phyloP scores from a whole-genome alignment of 129 eudicot species.

The Helichrysum umbraculigerum region DNA sequence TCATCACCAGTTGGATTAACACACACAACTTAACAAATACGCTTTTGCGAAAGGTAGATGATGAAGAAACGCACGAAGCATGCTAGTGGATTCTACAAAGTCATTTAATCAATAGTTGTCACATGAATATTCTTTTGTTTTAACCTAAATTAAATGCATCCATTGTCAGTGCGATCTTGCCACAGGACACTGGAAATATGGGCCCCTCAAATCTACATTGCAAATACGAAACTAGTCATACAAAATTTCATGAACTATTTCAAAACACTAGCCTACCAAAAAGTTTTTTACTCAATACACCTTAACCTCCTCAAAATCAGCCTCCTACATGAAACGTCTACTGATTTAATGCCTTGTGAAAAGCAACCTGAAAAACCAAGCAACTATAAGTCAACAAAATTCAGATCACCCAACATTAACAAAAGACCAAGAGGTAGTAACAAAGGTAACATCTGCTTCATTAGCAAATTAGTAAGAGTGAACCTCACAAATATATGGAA shows the following conservation, averaged over 20 bases:
- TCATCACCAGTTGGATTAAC: neutral
- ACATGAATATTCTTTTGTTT: neutral
- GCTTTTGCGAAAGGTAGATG: neutral
- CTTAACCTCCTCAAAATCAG: neutral
- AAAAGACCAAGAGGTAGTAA: neutral
- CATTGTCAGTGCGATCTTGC: neutral
- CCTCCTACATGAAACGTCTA: slow-evolving; percentile 12
- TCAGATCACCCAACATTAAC: neutral
- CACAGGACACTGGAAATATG: neutral
- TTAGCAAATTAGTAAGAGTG: neutral
- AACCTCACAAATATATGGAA: neutral
- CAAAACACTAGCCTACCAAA: slow-evolving; percentile 3
- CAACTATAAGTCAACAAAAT: slow-evolving; percentile 3
- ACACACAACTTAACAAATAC: neutral
- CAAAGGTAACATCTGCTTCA: neutral
- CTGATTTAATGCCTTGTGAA: slow-evolving; percentile 72
- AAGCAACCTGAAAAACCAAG: slow-evolving; percentile 54
- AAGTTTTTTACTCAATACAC: neutral
- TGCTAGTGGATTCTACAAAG: neutral
- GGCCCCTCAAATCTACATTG: neutral
- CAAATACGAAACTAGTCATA: neutral
- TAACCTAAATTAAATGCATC: neutral
- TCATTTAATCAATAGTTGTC: neutral
- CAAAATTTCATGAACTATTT: neutral
- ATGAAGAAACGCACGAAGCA: neutral